Base-by-base conservation (phyloP, 2,329 filamentous ascomycete species). In the Gyromitra esculenta region DNA sequence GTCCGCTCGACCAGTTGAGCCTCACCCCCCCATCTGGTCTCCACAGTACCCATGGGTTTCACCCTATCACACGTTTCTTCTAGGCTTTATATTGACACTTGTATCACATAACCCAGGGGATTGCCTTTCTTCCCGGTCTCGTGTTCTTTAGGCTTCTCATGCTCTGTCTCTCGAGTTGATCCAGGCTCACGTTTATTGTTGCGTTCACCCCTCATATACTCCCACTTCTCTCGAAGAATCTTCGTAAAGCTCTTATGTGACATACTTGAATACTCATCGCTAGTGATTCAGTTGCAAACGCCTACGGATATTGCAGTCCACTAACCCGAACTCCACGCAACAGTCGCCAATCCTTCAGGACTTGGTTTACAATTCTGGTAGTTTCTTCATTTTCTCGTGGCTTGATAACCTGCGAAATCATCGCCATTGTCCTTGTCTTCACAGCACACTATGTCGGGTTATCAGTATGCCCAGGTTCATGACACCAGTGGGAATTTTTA, bases 381-480 rank as follows among this genome's bases (percentile, higher is more conserved):
- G 9, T 6, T 9, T 37, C 15, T 15, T n/a, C 7, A 5, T 52
- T 50, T 57, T 48, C 54, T 50, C 15, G 66, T 54, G 59, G 35
- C 35, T 52, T 64, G 48, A 64, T 11, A 18, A 37, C 35, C 18
- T 63, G 18, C 37, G n/a, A 15, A 60, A 60, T 35, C n/a, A 60
- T 35, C n/a, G 4, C 9, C 43, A 6, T 35, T 3, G 4, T 4
- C n/a, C 18, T 41, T 25, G 21, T 5, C 11, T 8, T 43, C n/a
- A 15, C 18, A 43, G 13, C 43, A 56, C 43, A 35, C 45, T 43
- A 71, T 71, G 68, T 45, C 59, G 15, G 52, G 39, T 4, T 64
- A 54, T 56, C 35, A 71, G 21, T 71, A 71, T 64, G 63, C 68
- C 25, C 43, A 64, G 9, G 68, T 35, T 21, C 59, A 43, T 5